These are phyloP conservation scores for Suillus luteus DNA, from an alignment of 768 basidiomycete genomes.

Conservation along the genomic window DNA sequence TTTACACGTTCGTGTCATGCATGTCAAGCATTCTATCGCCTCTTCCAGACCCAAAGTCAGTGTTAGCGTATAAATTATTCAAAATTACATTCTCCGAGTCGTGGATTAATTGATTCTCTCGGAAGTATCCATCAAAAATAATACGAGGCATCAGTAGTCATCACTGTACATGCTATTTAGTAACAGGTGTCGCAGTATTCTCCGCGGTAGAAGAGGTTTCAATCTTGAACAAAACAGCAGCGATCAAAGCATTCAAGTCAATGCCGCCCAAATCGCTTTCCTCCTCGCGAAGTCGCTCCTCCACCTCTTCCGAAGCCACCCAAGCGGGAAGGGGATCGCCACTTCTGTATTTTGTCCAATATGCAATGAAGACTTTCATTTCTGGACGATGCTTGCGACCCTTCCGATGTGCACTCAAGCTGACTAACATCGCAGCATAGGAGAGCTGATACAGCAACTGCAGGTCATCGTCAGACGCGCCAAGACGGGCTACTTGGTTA, in stretches of 20 bases:
- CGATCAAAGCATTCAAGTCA: not conserved
- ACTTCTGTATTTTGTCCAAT: not conserved
- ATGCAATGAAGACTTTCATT: constrained; percentile 1
- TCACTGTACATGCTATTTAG: not conserved
- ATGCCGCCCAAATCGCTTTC: not conserved
- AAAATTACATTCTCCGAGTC: not conserved
- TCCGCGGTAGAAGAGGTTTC: not conserved
- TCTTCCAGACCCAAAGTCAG: too few species aligned
- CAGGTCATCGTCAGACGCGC: not conserved
- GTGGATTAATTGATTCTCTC: not conserved
- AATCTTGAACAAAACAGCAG: not conserved
- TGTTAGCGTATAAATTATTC: not conserved
- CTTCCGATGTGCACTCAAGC: constrained; percentile 6
- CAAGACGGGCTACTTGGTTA: constrained; percentile 6
- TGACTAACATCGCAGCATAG: constrained; percentile 8
- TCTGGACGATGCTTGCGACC: constrained; percentile 4
- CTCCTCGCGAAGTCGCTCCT: not conserved
- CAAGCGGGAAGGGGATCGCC: not conserved
- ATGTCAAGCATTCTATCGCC: too few species aligned
- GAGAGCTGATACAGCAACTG: constrained; percentile 4
- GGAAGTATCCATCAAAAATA: not conserved
- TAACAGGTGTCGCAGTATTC: not conserved
- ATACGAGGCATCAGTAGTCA: not conserved
- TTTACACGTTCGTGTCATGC: too few species aligned
- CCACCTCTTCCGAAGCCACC: not conserved